These are phyloP conservation scores for Aspergillus novoparasiticus DNA, from an alignment of 2,329 filamentous ascomycete species.

Conservation along the genomic window DNA sequence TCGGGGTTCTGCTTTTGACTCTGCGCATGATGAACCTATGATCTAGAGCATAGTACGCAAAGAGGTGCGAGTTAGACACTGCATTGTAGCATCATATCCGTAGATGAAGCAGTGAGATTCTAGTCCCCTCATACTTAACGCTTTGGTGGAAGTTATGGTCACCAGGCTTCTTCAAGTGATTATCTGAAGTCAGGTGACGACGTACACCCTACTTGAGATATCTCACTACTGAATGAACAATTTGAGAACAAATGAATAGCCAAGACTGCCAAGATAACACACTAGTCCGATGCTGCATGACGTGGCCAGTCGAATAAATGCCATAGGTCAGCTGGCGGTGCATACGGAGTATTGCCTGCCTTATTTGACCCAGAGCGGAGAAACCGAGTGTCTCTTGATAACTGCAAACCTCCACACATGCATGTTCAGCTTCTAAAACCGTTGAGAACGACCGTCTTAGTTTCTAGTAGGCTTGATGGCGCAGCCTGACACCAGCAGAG, in stretches of 20 bases:
- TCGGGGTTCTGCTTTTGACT: background rate
- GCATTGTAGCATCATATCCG: background rate
- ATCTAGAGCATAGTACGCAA: background rate
- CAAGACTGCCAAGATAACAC: background rate
- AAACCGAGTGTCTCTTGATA: background rate
- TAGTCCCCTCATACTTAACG: background rate
- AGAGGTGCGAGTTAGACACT: background rate
- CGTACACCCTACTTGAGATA: background rate
- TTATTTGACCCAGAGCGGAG: background rate
- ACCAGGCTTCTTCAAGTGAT: background rate
- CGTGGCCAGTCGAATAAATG: background rate
- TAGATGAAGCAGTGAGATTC: background rate
- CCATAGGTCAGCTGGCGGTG: background rate
- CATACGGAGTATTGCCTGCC: no score
- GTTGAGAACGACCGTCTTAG: no score
- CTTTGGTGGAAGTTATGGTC: background rate
- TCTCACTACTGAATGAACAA: background rate
- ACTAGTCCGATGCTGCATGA: background rate
- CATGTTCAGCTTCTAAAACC: background rate
- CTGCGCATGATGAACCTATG: no score
- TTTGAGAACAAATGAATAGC: background rate
- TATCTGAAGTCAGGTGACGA: background rate
- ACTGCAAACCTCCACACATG: background rate
- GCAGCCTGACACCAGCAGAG: background rate
- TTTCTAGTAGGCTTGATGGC: background rate